These are phyloP conservation scores for Coemansia sp. DNA, from an alignment of 192 early-diverging fungal species.

Conservation along the genomic window DNA sequence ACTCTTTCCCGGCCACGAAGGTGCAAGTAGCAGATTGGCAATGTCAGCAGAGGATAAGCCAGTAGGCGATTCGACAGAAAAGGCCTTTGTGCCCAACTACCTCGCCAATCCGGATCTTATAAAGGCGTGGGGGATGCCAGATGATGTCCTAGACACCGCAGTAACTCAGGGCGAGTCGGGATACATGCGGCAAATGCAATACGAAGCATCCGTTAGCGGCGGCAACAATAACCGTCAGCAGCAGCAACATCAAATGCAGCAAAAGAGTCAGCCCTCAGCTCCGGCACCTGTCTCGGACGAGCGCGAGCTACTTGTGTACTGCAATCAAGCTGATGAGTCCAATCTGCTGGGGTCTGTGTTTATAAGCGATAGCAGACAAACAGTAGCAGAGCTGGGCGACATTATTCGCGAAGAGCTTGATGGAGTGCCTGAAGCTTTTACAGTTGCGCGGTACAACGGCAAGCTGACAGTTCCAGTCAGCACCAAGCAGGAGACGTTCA, in stretches of 20 bases:
- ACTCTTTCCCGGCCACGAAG: constrained; percentile 40
- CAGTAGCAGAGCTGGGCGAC: constrained; percentile 17
- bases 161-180: constrained; percentile 33
- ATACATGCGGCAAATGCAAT: constrained; percentile 32
- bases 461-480: constrained; percentile 61
- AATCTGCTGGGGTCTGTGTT: constrained; percentile 65
- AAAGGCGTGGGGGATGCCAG: constrained; percentile 68
- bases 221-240: background rate
- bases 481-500: constrained; percentile 60
- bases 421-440: constrained; percentile 55
- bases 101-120: constrained; percentile 67
- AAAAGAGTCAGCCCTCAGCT: background rate
- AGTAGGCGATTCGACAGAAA: background rate
- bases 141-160: constrained; percentile 35
- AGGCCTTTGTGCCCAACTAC: constrained; percentile 62
- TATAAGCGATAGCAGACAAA: constrained; percentile 21
- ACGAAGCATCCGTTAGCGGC: constrained; percentile 35
- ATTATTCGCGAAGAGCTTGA: constrained; percentile 60
- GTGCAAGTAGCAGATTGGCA: background rate
- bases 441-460: constrained; percentile 59
- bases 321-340: constrained; percentile 43
- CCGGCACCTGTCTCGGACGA: constrained; percentile 18
- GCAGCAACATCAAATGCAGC: background rate
- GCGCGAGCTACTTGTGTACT: constrained; percentile 64
- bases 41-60: background rate